Base-by-base conservation (phyloP, 2,329 filamentous ascomycete species). In the Coccinonectria pachysandricola region DNA sequence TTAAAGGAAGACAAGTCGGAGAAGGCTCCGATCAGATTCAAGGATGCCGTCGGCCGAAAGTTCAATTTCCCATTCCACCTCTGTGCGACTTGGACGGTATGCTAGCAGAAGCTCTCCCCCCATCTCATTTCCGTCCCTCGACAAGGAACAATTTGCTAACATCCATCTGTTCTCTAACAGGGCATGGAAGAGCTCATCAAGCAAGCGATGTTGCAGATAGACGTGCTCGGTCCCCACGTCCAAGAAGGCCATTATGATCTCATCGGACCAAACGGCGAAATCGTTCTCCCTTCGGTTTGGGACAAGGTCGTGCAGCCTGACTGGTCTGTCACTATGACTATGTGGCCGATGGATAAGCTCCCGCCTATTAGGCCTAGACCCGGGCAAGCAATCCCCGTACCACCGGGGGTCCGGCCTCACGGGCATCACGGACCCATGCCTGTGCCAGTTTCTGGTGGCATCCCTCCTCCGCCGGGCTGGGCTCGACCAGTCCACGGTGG, bases 61-160 rank as follows among this genome's bases (percentile, higher is more conserved):
- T 95, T 92, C 53, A 91, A 75, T 56, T 94, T 95, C 48, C 87
- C 87, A 2, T 94, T 79, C 57, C 74, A 87, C 37, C 54, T 92
- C 15, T 94, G 86, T 54, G 74, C 76, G 46, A 91, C 78, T 3
- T 92, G 85, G 85, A 62, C 66, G 61, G 82, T 87, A 72, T 50
- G 73, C 68, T 28, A 10, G 14, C 8, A 6, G 8, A 21, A 6
- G 15, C 9, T 9, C 12, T 7, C 4, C n/a, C n/a, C n/a, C n/a
- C n/a, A n/a, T n/a, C n/a, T n/a, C n/a, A n/a, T n/a, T n/a, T n/a
- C n/a, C n/a, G n/a, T n/a, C n/a, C n/a, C n/a, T n/a, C n/a, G n/a
- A n/a, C n/a, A n/a, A n/a, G n/a, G n/a, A n/a, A n/a, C n/a, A n/a
- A n/a, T n/a, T 19, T 37, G 17, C 41, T 56, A 39, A 56, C 35